Evolutionary conservation across 164 flowering plant species (phyloP).

Genomic region (Vitis rotundifolia): DNA sequence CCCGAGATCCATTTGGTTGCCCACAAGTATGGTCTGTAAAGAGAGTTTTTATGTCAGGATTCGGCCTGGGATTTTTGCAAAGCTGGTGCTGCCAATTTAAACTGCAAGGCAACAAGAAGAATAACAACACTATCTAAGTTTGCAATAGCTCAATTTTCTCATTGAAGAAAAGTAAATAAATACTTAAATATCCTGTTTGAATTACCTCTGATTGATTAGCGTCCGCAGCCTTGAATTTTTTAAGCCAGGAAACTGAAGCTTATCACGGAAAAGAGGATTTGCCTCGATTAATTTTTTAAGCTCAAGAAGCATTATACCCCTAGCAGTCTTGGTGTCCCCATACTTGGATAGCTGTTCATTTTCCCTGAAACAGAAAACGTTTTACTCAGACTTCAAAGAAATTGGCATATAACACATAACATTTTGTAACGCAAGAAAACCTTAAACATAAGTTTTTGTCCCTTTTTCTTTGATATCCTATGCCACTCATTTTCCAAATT

Average conservation of each 20-base stretch:
- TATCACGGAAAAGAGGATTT: slow-evolving; percentile 47
- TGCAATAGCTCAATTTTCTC: neutral
- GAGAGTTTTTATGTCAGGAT: slow-evolving; percentile 50
- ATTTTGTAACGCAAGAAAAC: neutral
- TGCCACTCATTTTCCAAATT: no score
- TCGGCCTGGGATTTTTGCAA: slow-evolving; percentile 46
- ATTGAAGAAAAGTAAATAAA: neutral
- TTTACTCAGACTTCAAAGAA: neutral
- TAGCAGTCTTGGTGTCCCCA: slow-evolving; percentile 43
- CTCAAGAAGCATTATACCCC: slow-evolving; percentile 43
- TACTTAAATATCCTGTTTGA: neutral
- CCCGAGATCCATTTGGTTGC: slow-evolving; percentile 37
- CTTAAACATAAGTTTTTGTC: neutral
- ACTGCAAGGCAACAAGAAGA: slow-evolving; percentile 24
- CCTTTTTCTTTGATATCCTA: no score
- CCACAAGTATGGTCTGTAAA: slow-evolving; percentile 49
- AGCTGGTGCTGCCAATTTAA: slow-evolving; percentile 55
- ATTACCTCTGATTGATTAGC: slow-evolving; percentile 45
- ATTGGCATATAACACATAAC: neutral
- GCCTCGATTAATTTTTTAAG: slow-evolving; percentile 45
- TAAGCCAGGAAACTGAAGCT: slow-evolving; percentile 47
- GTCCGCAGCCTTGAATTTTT: slow-evolving; percentile 43
- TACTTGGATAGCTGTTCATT: slow-evolving; percentile 42
- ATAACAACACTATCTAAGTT: neutral
- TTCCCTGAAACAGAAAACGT: slow-evolving; percentile 25